A percentile compares a stretch with the other conserved stretches of the same genome.
These are phyloP conservation scores for Leptographium wingfieldii DNA, from an alignment of 2,329 filamentous ascomycete genomes.

Conservation along the genomic window DNA sequence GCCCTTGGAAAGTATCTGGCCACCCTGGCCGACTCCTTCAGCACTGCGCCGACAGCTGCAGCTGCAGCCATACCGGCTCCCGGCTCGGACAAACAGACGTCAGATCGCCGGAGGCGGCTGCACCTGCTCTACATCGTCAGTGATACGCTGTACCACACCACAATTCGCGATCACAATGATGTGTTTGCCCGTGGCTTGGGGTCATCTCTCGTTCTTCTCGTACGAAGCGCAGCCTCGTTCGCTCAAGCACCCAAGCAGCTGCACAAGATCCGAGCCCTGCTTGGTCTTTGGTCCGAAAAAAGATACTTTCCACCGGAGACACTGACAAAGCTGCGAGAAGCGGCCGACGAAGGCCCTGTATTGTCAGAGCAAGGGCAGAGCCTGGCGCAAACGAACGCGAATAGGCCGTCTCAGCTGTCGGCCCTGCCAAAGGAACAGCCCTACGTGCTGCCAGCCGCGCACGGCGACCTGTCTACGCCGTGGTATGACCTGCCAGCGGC, in stretches of 20 bases:
- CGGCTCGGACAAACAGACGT: constrained; percentile 16
- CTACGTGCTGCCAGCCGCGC: constrained; percentile 60
- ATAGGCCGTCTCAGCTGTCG: constrained; percentile 17
- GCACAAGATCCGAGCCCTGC: constrained; percentile 48
- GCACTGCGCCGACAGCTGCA: constrained; percentile 15
- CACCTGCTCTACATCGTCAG: constrained; percentile 69
- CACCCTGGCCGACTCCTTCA: constrained; percentile 51
- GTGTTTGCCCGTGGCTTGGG: constrained; percentile 45
- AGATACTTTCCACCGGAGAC: constrained; percentile 43
- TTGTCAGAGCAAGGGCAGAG: constrained; percentile 18
- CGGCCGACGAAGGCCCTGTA: constrained; percentile 27
- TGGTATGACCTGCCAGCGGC: constrained; percentile 77
- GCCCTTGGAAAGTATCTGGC: constrained; percentile 66
- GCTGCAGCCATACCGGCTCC: background rate
- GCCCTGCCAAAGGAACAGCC: constrained; percentile 18
- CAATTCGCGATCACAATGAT: constrained; percentile 34
- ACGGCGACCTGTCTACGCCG: constrained; percentile 59
- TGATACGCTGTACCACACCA: constrained; percentile 62
- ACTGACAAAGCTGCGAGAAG: constrained; percentile 45
- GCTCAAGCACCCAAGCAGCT: constrained; percentile 52
- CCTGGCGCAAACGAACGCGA: background rate
- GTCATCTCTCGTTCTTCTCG: constrained; percentile 47
- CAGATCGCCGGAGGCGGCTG: constrained; percentile 52
- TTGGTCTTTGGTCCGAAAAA: constrained; percentile 59
- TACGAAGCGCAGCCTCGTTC: constrained; percentile 44